These are phyloP conservation scores for Vaccinium darrowii DNA, from an alignment of 148 eudicot species.

Conservation along the genomic window DNA sequence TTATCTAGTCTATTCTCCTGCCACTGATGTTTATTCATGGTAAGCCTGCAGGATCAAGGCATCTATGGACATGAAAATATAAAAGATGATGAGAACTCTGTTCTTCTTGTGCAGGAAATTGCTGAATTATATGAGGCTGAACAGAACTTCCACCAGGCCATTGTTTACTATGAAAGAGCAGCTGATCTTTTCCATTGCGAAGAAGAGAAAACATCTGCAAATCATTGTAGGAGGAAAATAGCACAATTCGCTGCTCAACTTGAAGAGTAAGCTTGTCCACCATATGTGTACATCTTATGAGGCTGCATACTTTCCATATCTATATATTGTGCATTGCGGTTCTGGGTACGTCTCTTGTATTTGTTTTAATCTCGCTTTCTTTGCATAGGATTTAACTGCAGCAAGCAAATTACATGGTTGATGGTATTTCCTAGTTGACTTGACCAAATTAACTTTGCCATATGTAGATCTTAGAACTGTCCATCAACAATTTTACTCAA, in stretches of 20 bases:
- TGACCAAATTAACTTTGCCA: not conserved
- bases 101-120: constrained; percentile 51
- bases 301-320: not conserved
- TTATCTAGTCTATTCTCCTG: not conserved
- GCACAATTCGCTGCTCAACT: constrained; percentile 76
- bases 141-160: constrained; percentile 53
- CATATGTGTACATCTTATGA: not conserved
- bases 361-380: not conserved
- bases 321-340: not conserved
- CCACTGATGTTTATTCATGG: not conserved
- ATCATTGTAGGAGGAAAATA: constrained; percentile 65
- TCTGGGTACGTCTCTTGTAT: not conserved
- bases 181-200: constrained; percentile 71
- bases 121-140: constrained; percentile 62
- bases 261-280: constrained; percentile 54
- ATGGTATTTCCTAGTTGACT: not conserved
- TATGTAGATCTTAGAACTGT: not conserved
- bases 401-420: not conserved
- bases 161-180: constrained; percentile 55
- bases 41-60: not conserved
- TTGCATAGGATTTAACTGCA: not conserved
- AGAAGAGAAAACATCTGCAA: constrained; percentile 58
- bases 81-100: not conserved
- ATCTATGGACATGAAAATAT: not conserved
- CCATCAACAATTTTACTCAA: not conserved